Evolutionary conservation across 2,329 filamentous ascomycete species (phyloP), one percentile per base, ranked within the genome.

Genomic region (Trichoderma gracile): DNA sequence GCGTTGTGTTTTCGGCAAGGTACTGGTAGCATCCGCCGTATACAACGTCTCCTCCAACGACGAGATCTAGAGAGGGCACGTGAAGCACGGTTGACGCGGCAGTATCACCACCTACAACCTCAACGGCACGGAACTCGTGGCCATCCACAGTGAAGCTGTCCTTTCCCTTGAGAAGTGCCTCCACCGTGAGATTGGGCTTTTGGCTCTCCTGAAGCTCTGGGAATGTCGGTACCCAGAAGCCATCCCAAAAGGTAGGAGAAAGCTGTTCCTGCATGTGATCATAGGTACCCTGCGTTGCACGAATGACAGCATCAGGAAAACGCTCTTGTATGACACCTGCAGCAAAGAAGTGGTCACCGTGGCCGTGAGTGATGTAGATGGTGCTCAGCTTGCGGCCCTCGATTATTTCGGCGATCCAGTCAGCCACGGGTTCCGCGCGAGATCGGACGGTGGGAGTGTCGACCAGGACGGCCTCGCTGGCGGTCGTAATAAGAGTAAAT

Each of bases 281-380:
- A 17, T 60, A 60, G 8, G 46, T 60, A 33, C 57, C 57, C 25
- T 52, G 33, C 6, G 45, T 60, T 19, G 57, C 57, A n/a, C 57
- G 46, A 23, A 60, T 52, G 17, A 50, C 38, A 2, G 57, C 57
- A 5, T 52, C 23, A 7, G 57, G 57, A 3, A 60, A 60, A 7
- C 42, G 33, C 21, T 60, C 46, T n/a, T 60, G 57, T 1, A 60
- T 21, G 3, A 9, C 5, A 2, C 33, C 46, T 0, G 33, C 57
- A 14, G 1, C 57, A n/a, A 60, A 52, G 21, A 60, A 43, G 46
- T 60, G 57, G 30, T 60, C 57, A 7, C 57, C 46, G 17, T 60
- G 57, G 17, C 57, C 57, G 38, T 60, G 57, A 23, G 57, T 60
- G 33, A 60, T 60, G 46, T 60, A 52, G 21, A 60, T 60, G 14